Evolutionary conservation across 2,329 filamentous ascomycete genomes (phyloP).

Genomic region (Aspergillus neoniger): DNA sequence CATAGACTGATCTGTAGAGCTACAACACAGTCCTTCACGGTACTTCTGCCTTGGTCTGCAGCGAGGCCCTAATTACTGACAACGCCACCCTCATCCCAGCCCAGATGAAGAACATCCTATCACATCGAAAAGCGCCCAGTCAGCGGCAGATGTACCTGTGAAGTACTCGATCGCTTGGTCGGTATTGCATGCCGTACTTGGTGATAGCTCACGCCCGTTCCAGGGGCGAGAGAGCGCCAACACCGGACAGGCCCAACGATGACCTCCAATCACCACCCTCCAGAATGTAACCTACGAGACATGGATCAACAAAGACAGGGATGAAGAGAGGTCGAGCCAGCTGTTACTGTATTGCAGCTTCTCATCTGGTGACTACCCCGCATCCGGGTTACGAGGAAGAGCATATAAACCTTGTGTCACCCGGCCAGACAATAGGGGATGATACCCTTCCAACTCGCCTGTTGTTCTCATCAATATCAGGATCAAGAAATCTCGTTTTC

Average conservation of each 20-base stretch:
- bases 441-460: neutral
- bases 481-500: neutral
- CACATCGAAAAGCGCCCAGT: neutral
- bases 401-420: constrained; percentile 23
- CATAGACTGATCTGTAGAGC: neutral
- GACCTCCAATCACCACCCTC: constrained; percentile 7
- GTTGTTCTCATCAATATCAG: neutral
- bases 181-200: neutral
- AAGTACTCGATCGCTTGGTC: neutral
- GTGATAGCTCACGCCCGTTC: constrained; percentile 4
- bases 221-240: constrained; percentile 1
- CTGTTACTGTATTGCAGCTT: neutral
- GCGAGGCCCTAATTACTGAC: neutral
- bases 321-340: constrained; percentile 13
- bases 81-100: constrained; percentile 4
- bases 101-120: neutral
- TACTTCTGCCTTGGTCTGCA: neutral
- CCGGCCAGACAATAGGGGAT: neutral
- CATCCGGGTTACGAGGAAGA: constrained; percentile 17
- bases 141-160: neutral
- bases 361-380: constrained; percentile 26
- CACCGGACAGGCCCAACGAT: neutral
- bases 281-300: constrained; percentile 5
- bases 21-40: neutral
- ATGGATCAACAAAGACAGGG: constrained; percentile 5